A percentile compares a stretch with the other conserved stretches of the same genome.
These are phyloP conservation scores for Eimeria praecox DNA, from an alignment of 169 alveolate species.

Conservation along the genomic window DNA sequence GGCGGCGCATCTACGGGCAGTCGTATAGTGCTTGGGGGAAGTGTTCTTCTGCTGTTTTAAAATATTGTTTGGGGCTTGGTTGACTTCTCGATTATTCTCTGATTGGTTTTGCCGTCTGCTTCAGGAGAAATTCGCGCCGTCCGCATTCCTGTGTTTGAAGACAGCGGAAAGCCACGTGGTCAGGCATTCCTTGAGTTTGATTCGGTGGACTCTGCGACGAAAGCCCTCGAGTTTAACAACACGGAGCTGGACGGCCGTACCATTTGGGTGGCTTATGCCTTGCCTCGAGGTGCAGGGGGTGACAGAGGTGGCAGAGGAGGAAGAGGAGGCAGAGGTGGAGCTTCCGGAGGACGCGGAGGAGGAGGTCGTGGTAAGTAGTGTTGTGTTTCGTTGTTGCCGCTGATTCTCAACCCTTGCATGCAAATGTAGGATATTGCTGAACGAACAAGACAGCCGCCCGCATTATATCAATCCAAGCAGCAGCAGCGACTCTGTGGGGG, in stretches of 20 bases:
- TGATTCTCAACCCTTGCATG: background rate
- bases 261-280: conserved; percentile 89
- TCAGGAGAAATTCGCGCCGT: conserved; percentile 81
- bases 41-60: background rate
- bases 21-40: background rate
- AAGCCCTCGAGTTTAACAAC: conserved; percentile 89
- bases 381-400: background rate
- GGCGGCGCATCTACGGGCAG: too few species aligned
- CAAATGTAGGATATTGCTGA: background rate
- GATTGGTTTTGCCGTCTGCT: background rate
- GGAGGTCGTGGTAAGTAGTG: conserved; percentile 85
- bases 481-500: too few species aligned
- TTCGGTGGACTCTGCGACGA: conserved; percentile 88
- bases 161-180: conserved; percentile 89
- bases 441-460: background rate
- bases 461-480: background rate
- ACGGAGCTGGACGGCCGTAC: conserved; percentile 90
- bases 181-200: conserved; percentile 87
- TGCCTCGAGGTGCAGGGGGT: conserved; percentile 86
- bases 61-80: background rate
- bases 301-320: conserved; percentile 87
- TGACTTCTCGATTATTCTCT: background rate
- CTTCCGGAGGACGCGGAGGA: conserved; percentile 89
- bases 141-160: conserved; percentile 88
- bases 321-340: conserved; percentile 86